Conservation (phyloP, 1,284 basidiomycete species). For the Pholiota adiposa region DNA sequence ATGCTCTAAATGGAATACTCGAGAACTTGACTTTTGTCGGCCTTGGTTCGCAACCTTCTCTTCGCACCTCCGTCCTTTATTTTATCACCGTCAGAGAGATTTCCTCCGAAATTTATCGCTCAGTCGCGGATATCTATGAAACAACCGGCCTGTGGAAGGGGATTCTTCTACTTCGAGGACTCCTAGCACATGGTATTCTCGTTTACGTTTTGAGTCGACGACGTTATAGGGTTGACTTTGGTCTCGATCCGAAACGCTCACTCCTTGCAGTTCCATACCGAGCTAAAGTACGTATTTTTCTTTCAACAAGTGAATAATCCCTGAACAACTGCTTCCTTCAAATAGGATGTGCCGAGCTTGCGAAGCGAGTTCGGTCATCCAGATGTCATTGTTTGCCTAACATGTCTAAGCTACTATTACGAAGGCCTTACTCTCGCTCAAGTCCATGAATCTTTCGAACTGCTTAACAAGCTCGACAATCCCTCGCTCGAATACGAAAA, state of each 20-base stretch:
- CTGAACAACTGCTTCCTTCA: background rate
- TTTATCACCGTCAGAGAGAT: slow-evolving; percentile 10
- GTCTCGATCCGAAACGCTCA: slow-evolving; percentile 46
- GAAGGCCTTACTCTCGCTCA: slow-evolving; percentile 47
- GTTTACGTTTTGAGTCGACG: slow-evolving; percentile 43
- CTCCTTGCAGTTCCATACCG: slow-evolving; percentile 57
- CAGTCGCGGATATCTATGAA: slow-evolving; percentile 8
- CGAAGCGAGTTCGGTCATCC: slow-evolving; percentile 62
- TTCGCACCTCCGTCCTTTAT: slow-evolving; percentile 4
- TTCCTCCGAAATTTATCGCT: background rate
- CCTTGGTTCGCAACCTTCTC: slow-evolving; percentile 8
- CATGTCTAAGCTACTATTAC: slow-evolving; percentile 58
- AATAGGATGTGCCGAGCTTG: slow-evolving; percentile 49
- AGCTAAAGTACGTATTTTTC: slow-evolving; percentile 34
- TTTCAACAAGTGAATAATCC: background rate
- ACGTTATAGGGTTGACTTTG: slow-evolving; percentile 59
- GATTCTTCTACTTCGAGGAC: slow-evolving; percentile 49
- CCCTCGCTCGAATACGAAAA: slow-evolving; percentile 45
- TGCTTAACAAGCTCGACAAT: slow-evolving; percentile 48
- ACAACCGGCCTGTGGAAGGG: slow-evolving; percentile 31
- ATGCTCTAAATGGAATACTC: slow-evolving; percentile 30
- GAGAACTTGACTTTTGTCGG: slow-evolving; percentile 20
- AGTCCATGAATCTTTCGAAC: slow-evolving; percentile 41
- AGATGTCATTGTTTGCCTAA: slow-evolving; percentile 50
- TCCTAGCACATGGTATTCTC: slow-evolving; percentile 48